Percentiles rank a stretch among this genome's conserved stretches.
These are phyloP conservation scores for Psilocybe cubensis DNA, from an alignment of 768 basidiomycete species.

Conservation along the genomic window DNA sequence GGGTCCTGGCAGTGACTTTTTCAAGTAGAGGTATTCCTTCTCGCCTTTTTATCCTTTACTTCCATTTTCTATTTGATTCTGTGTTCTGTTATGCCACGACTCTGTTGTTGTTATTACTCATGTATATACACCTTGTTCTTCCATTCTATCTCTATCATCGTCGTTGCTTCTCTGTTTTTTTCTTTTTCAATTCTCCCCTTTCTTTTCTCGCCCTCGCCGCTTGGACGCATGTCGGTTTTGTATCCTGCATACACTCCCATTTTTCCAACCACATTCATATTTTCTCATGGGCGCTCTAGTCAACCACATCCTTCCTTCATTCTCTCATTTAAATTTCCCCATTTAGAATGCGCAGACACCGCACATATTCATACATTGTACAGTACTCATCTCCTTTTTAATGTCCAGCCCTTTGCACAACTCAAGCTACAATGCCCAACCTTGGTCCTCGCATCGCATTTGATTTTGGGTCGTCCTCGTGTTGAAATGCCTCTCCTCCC, in stretches of 20 bases:
- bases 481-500: no score
- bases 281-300: no score
- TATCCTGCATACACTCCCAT: background rate
- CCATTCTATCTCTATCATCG: background rate
- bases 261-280: no score
- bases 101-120: background rate
- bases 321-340: no score
- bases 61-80: background rate
- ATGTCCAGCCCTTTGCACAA: no score
- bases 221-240: background rate
- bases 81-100: background rate
- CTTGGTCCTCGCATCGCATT: no score
- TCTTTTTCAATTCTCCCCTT: background rate
- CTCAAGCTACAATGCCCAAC: no score
- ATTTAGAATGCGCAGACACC: no score
- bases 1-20: conserved; percentile 31
- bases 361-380: no score
- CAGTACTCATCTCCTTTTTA: no score
- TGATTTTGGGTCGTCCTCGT: no score
- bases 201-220: background rate
- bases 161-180: background rate
- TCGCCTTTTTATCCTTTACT: background rate
- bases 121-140: background rate
- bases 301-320: no score
- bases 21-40: conserved; percentile 17